These are phyloP conservation scores for Phytophthora aleatoria DNA, from an alignment of 352 stramenopile species.

Conservation along the genomic window DNA sequence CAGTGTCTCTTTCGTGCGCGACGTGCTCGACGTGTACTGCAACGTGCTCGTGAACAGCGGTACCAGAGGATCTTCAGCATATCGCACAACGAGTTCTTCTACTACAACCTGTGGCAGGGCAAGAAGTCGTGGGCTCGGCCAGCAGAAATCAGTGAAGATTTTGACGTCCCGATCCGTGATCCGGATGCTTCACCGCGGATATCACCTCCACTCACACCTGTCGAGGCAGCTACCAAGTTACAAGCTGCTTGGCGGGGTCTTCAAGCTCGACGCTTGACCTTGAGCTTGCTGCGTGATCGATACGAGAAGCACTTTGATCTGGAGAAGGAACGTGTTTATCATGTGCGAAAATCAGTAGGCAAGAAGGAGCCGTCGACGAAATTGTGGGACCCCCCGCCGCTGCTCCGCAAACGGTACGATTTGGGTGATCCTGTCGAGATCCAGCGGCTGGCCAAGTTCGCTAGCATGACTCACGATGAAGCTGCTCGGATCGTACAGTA, in stretches of 20 bases:
- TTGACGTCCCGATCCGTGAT: constrained; percentile 76
- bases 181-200: constrained; percentile 60
- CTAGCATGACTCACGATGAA: constrained; percentile 54
- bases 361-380: constrained; percentile 30
- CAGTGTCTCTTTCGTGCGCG: constrained; percentile 69
- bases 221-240: constrained; percentile 55
- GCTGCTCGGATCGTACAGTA: constrained; percentile 62
- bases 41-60: constrained; percentile 59
- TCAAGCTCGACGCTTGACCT: constrained; percentile 35
- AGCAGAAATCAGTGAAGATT: constrained; percentile 36
- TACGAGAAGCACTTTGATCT: constrained; percentile 81
- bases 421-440: constrained; percentile 73
- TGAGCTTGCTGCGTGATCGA: constrained; percentile 28
- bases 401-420: constrained; percentile 62
- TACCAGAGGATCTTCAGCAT: constrained; percentile 83
- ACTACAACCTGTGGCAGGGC: constrained; percentile 71
- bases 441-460: constrained; percentile 46
- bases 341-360: constrained; percentile 30
- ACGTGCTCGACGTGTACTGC: constrained; percentile 52
- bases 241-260: constrained; percentile 46
- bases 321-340: constrained; percentile 59
- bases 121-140: constrained; percentile 58
- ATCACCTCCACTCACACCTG: constrained; percentile 48
- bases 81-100: constrained; percentile 77
- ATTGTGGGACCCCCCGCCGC: constrained; percentile 36